Evolutionary conservation across 1,284 basidiomycete species (phyloP).

Genomic region (Tausonia pullulans): DNA sequence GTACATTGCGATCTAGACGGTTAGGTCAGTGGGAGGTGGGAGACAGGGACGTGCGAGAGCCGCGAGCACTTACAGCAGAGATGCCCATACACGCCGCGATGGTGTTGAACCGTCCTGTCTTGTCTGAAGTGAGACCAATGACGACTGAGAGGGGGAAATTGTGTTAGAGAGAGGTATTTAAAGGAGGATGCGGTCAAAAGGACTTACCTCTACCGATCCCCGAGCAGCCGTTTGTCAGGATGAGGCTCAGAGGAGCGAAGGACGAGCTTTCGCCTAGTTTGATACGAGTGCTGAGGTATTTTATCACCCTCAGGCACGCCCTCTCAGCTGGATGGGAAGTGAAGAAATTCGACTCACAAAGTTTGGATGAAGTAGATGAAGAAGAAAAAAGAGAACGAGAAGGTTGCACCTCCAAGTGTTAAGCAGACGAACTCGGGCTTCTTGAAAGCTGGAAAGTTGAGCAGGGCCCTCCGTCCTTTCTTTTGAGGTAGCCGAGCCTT

Average conservation of each 20-base stretch:
- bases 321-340: neutral
- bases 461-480: neutral
- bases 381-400: conserved; percentile 4
- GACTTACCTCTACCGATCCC: neutral
- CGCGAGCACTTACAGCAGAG: neutral
- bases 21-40: neutral
- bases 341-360: neutral
- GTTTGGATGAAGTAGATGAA: neutral
- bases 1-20: neutral
- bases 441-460: neutral
- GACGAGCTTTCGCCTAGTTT: too few relatives aligned
- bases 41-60: neutral
- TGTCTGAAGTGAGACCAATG: neutral
- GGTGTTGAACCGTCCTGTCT: neutral
- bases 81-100: neutral
- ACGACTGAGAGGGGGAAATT: neutral
- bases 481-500: neutral
- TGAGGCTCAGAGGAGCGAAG: neutral
- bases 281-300: too few relatives aligned
- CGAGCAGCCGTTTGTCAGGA: neutral
- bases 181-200: too few relatives aligned
- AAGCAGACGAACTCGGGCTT: neutral
- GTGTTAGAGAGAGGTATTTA: too few relatives aligned
- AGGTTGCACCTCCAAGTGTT: neutral
- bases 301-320: too few relatives aligned